A percentile compares a stretch with the other conserved stretches of the same genome.
Evolutionary conservation across 169 alveolate genomes (phyloP).

Genomic region (Plasmodium falciparum): DNA sequence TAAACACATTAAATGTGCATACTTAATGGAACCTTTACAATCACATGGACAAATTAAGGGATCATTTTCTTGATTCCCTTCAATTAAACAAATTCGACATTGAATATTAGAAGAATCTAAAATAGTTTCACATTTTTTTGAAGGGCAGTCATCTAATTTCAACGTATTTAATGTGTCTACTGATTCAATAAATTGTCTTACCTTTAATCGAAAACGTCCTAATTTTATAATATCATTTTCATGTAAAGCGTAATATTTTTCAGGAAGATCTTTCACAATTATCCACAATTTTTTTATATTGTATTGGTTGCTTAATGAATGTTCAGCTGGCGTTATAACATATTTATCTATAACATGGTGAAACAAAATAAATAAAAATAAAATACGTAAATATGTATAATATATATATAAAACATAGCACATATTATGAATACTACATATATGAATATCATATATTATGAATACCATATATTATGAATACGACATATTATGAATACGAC

Average conservation of each 20-base stretch:
- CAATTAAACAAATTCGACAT: slow-evolving; percentile 95
- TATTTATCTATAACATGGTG: slow-evolving; percentile 55
- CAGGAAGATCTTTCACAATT: slow-evolving; percentile 91
- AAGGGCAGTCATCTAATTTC: slow-evolving; percentile 65
- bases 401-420: neutral
- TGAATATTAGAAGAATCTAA: slow-evolving; percentile 79
- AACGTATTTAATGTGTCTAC: slow-evolving; percentile 49
- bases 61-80: slow-evolving; percentile 91
- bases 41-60: slow-evolving; percentile 93
- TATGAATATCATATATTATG: neutral
- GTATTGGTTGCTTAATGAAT: slow-evolving; percentile 74
- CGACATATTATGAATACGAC: no score
- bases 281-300: slow-evolving; percentile 93
- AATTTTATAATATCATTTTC: slow-evolving; percentile 94
- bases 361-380: no score
- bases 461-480: neutral
- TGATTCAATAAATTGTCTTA: slow-evolving; percentile 88
- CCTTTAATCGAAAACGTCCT: slow-evolving; percentile 94
- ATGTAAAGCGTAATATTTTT: slow-evolving; percentile 88
- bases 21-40: slow-evolving; percentile 94
- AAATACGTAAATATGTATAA: neutral
- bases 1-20: slow-evolving; percentile 95
- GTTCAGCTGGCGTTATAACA: slow-evolving; percentile 85
- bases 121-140: slow-evolving; percentile 47
- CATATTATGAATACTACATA: no score